These are phyloP conservation scores for Cudoniella acicularis DNA, from an alignment of 495 filamentous ascomycete genomes.

Conservation along the genomic window DNA sequence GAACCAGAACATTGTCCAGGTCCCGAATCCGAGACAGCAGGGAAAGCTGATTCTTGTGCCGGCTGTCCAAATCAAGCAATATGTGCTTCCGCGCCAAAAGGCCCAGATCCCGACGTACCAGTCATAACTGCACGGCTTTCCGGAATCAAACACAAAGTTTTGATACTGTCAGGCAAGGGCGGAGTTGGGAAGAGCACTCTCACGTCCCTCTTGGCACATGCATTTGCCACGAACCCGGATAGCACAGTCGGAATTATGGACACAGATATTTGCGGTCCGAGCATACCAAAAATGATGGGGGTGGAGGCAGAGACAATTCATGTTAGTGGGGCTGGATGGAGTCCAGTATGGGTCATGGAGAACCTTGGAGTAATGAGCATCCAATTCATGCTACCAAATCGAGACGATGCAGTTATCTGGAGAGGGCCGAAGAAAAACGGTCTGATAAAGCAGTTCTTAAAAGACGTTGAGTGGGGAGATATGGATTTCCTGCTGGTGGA, in stretches of 20 bases:
- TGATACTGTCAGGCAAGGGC: constrained; percentile 91
- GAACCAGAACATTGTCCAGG: constrained; percentile 97
- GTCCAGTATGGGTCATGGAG: constrained; percentile 88
- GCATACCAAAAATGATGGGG: constrained; percentile 97
- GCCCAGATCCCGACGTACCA: constrained; percentile 90
- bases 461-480: constrained; percentile 96
- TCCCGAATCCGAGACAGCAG: constrained; percentile 81
- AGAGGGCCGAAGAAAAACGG: constrained; percentile 97
- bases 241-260: constrained; percentile 89
- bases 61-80: constrained; percentile 95
- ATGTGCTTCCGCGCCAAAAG: constrained; percentile 90
- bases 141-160: constrained; percentile 81
- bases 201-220: constrained; percentile 78
- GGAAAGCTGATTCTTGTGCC: constrained; percentile 81
- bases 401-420: constrained; percentile 96
- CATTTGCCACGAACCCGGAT: constrained; percentile 73
- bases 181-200: constrained; percentile 96
- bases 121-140: constrained; percentile 80
- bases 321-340: constrained; percentile 75
- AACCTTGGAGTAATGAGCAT: constrained; percentile 94
- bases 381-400: constrained; percentile 93
- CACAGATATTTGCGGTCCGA: constrained; percentile 92
- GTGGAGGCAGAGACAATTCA: constrained; percentile 92
- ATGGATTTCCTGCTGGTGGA: constrained; percentile 91
- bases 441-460: constrained; percentile 93